A percentile compares a stretch with the other conserved stretches of the same genome.
Evolutionary conservation across 768 basidiomycete species (phyloP).

Genomic region (Tylopilus sp.): DNA sequence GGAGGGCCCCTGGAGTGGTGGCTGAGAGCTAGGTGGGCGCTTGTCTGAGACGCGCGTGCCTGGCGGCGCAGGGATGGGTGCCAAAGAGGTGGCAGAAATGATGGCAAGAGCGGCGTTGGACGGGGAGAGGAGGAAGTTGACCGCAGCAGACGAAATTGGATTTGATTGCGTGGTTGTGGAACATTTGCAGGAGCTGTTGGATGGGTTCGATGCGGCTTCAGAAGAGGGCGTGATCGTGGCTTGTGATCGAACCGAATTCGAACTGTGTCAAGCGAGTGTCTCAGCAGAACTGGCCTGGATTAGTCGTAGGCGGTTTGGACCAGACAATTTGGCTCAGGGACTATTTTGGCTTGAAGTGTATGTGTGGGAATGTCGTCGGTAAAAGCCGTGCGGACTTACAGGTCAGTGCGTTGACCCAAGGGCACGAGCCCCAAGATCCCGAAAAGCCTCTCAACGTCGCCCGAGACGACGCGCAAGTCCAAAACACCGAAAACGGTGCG

Average conservation of each 20-base stretch:
- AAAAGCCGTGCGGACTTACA: constrained; percentile 22
- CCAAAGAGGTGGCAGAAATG: constrained; percentile 42
- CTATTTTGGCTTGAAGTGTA: neutral
- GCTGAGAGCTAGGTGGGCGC: constrained; percentile 60
- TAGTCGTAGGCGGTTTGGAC: constrained; percentile 64
- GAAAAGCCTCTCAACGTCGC: constrained; percentile 37
- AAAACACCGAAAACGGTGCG: constrained; percentile 40
- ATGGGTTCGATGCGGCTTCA: constrained; percentile 32
- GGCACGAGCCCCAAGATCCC: constrained; percentile 20
- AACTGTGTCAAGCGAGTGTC: constrained; percentile 33
- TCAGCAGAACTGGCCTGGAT: constrained; percentile 40
- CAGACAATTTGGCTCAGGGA: constrained; percentile 43
- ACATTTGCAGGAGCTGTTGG: constrained; percentile 39
- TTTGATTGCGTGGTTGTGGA: constrained; percentile 67
- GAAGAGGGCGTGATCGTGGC: constrained; percentile 36
- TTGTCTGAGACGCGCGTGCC: constrained; percentile 40
- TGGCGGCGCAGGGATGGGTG: constrained; percentile 24
- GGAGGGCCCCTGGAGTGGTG: constrained; percentile 64
- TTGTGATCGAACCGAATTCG: constrained; percentile 74
- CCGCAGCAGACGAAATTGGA: constrained; percentile 54
- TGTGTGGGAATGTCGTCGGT: constrained; percentile 22
- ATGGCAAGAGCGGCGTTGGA: constrained; percentile 31
- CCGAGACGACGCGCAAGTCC: constrained; percentile 37
- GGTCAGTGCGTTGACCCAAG: constrained; percentile 1
- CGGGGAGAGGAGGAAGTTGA: constrained; percentile 12